Base-by-base conservation (phyloP, 2,329 filamentous ascomycete species). In the Aspergillus jensenii region DNA sequence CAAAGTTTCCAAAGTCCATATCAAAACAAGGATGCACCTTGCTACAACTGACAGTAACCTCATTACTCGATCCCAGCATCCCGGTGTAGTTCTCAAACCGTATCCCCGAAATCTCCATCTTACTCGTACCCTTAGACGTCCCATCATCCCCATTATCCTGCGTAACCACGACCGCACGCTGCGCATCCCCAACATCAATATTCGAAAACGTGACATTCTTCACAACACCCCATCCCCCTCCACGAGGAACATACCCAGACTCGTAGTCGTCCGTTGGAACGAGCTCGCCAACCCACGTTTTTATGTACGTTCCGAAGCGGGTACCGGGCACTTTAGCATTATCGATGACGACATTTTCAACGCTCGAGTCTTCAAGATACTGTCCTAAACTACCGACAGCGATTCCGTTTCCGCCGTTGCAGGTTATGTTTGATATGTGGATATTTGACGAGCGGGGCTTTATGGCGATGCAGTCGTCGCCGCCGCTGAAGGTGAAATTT, bases 361-460 rank as follows among this genome's bases (percentile, higher is more conserved):
- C 82, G 11, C 74, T 79, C 2, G 77, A 77, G 62, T 84, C 82
- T 62, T 84, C 81, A 2, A 81, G 72, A 58, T 85, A 85, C 63
- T 85, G 82, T 2, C 82, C 82, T 1, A 85, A 71, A 60, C 76
- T 79, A 2, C 83, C 83, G 40, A 79, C 77, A 4, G 83, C 82
- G 27, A 78, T 77, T 52, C 77, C 78, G 59, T 85, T 85, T 3
- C 82, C 82, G 12, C 80, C 79, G 43, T 77, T 75, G 55, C 84
- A 90, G 59, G 76, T 77, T 6, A 78, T 63, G 67, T 84, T 88
- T 56, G 82, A 79, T 56, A 81, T 71, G 37, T 76, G 72, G 59
- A 82, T 79, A 64, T 87, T 85, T 71, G 84, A 80, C 57, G 84
- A 86, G 72, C 88, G 80, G 43, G 82, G 78, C 73, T 89, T 90